These are phyloP conservation scores for Sanghuangporus baumii DNA, from an alignment of 1,284 basidiomycete species.

Conservation along the genomic window DNA sequence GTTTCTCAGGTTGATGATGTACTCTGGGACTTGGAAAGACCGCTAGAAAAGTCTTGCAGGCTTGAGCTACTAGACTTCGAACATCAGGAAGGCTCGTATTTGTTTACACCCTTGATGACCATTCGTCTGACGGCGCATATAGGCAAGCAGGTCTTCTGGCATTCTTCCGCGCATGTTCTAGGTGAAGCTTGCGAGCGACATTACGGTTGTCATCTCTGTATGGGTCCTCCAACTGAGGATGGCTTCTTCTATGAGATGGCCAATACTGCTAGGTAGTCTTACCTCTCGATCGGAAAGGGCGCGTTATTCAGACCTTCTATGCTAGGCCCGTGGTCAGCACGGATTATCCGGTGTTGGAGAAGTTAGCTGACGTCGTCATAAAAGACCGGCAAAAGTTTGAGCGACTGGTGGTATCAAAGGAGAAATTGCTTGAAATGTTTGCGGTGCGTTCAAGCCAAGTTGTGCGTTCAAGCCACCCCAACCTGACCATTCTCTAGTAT, in stretches of 20 bases:
- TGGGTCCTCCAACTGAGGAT: conserved; percentile 96
- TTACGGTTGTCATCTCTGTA: conserved; percentile 96
- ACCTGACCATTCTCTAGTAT: conserved; percentile 57
- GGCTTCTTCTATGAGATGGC: conserved; percentile 99
- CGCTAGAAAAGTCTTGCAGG: conserved; percentile 78
- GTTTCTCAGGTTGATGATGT: conserved; percentile 68
- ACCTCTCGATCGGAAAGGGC: not conserved
- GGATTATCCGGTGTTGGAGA: conserved; percentile 90
- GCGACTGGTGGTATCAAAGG: conserved; percentile 89
- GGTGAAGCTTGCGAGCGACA: conserved; percentile 96
- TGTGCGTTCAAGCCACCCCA: not conserved
- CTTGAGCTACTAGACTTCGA: conserved; percentile 94
- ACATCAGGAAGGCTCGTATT: conserved; percentile 73
- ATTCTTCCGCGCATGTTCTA: conserved; percentile 98
- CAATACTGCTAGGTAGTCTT: conserved; percentile 55
- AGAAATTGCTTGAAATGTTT: conserved; percentile 96
- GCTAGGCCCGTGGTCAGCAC: conserved; percentile 64
- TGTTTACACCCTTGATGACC: not conserved
- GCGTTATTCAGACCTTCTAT: conserved; percentile 1
- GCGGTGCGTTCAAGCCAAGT: conserved; percentile 43
- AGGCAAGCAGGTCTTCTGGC: conserved; percentile 97
- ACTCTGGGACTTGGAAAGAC: conserved; percentile 95
- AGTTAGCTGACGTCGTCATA: conserved; percentile 80
- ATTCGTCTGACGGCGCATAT: conserved; percentile 5
- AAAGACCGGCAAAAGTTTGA: conserved; percentile 99